These are phyloP conservation scores for Fusarium humuli DNA, from an alignment of 2,329 filamentous ascomycete species.

Conservation along the genomic window DNA sequence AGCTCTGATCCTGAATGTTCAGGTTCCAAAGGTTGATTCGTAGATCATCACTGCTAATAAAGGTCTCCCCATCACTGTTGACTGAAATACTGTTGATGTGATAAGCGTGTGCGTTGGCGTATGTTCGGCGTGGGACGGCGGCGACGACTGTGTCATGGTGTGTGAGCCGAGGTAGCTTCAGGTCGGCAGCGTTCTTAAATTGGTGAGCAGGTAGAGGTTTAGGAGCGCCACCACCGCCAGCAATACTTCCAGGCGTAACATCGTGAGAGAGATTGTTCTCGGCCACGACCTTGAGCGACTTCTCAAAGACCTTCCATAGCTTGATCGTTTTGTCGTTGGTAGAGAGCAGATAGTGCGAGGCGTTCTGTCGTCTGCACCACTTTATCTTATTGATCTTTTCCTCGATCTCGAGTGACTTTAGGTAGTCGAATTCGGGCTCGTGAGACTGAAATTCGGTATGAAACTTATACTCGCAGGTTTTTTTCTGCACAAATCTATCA, in stretches of 20 bases:
- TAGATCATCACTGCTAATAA: constrained; percentile 98
- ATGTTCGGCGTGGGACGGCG: constrained; percentile 93
- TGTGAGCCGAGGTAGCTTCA: constrained; percentile 95
- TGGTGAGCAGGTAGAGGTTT: constrained; percentile 74
- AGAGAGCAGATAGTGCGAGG: constrained; percentile 96
- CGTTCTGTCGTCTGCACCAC: constrained; percentile 98
- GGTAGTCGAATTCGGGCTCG: constrained; percentile 98
- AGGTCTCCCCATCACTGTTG: constrained; percentile 98
- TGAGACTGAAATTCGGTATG: constrained; percentile 99
- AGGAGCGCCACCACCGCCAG: constrained; percentile 81
- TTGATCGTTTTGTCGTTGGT: constrained; percentile 99
- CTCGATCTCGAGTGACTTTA: constrained; percentile 99
- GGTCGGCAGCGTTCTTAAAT: constrained; percentile 83
- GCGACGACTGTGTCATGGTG: constrained; percentile 99
- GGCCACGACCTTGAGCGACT: constrained; percentile 97
- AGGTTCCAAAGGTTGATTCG: constrained; percentile 99
- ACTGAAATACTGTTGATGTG: constrained; percentile 99
- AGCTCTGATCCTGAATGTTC: constrained; percentile 99
- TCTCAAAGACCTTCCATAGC: constrained; percentile 99
- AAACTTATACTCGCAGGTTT: constrained; percentile 99
- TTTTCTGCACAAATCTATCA: constrained; percentile 75
- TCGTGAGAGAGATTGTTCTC: constrained; percentile 99
- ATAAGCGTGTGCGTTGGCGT: constrained; percentile 98
- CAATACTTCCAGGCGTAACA: constrained; percentile 79
- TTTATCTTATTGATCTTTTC: constrained; percentile 99